These are phyloP conservation scores for Fusarium continuum DNA, from an alignment of 2,329 filamentous ascomycete species.

Conservation along the genomic window DNA sequence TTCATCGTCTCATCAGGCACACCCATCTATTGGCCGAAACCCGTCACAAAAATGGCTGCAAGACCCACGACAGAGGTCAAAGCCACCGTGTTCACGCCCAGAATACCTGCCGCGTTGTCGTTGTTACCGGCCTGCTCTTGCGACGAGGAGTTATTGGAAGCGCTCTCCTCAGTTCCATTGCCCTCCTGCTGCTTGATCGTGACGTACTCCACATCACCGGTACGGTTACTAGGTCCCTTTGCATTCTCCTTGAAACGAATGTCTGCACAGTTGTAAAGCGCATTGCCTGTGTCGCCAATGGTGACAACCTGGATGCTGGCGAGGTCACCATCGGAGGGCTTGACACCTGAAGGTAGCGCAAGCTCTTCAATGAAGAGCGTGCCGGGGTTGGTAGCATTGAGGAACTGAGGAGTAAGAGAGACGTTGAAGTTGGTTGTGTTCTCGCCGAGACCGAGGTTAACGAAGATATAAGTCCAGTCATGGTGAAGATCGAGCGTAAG, in stretches of 20 bases:
- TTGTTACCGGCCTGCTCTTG: constrained; percentile 17
- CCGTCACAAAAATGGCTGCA: constrained; percentile 50
- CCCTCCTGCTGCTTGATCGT: constrained; percentile 45
- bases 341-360: constrained; percentile 57
- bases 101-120: constrained; percentile 35
- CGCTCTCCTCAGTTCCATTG: constrained; percentile 30
- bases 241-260: constrained; percentile 69
- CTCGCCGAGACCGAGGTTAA: constrained; percentile 62
- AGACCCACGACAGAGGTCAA: constrained; percentile 52
- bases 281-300: constrained; percentile 63
- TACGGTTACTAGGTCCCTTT: constrained; percentile 53
- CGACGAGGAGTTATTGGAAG: constrained; percentile 28
- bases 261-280: constrained; percentile 81
- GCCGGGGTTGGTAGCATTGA: constrained; percentile 67
- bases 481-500: constrained; percentile 61
- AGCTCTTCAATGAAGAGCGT: constrained; percentile 73
- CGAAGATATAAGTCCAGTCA: constrained; percentile 61
- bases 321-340: constrained; percentile 66
- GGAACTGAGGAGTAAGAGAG: constrained; percentile 68
- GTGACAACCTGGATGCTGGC: constrained; percentile 77
- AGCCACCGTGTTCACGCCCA: constrained; percentile 40
- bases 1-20: not conserved
- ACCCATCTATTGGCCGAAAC: constrained; percentile 46
- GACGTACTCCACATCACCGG: constrained; percentile 55
- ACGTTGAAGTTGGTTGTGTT: constrained; percentile 73